Evolutionary conservation across 176 grass and related monocot genomes (phyloP).

Genomic region (Themeda triandra): DNA sequence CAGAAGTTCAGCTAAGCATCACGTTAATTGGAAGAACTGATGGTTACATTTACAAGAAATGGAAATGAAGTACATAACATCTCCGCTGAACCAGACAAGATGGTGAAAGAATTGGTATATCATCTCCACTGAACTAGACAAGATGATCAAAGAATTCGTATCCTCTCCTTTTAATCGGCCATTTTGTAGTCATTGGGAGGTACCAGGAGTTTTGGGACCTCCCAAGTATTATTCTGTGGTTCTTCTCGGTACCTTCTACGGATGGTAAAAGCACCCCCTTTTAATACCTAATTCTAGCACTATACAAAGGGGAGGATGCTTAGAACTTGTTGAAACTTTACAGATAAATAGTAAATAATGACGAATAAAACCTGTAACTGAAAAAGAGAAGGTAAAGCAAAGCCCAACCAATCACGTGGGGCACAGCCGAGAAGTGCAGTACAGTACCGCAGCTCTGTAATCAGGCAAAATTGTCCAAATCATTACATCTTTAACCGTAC

Average conservation of each 20-base stretch:
- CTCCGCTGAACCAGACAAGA: not conserved
- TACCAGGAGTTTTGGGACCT: not conserved
- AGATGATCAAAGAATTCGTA: not conserved
- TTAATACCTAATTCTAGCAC: not conserved
- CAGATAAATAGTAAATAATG: not conserved
- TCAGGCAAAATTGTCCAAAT: slow-evolving; percentile 33
- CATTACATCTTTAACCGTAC: slow-evolving; percentile 20
- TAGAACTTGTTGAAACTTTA: not conserved
- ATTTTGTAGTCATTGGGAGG: not conserved
- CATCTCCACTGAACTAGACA: not conserved
- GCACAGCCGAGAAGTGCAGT: slow-evolving; percentile 36
- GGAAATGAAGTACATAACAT: not conserved
- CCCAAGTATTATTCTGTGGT: not conserved
- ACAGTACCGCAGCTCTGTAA: slow-evolving; percentile 43
- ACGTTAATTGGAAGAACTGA: not conserved
- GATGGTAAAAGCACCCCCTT: not conserved
- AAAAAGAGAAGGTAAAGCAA: slow-evolving; percentile 27
- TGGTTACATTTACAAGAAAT: not conserved
- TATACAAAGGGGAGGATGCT: not conserved
- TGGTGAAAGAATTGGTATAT: not conserved
- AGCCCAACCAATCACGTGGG: slow-evolving; percentile 43
- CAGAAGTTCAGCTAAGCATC: not conserved
- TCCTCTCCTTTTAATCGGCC: not conserved
- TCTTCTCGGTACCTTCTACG: not conserved
- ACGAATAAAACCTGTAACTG: slow-evolving; percentile 3